Evolutionary conservation across 495 filamentous ascomycete species (phyloP).

Genomic region (Penicillium flavigenum): DNA sequence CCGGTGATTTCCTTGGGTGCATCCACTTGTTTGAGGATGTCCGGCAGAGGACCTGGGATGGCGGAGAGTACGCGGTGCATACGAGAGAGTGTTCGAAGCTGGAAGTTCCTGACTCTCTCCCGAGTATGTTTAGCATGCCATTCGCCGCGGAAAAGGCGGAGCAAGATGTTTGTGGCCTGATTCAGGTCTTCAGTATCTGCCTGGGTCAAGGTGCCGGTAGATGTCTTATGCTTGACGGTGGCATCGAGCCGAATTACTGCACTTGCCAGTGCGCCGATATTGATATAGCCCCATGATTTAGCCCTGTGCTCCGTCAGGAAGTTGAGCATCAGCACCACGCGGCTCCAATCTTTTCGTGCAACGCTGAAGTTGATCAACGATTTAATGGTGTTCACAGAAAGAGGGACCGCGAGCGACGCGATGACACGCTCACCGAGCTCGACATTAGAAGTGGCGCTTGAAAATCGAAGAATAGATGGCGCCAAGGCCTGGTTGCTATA

Average conservation of each 20-base stretch:
- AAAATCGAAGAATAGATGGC: conserved; percentile 59
- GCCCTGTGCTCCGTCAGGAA: conserved; percentile 39
- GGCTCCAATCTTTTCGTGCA: conserved; percentile 45
- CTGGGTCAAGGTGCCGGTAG: conserved; percentile 2
- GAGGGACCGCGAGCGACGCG: conserved; percentile 34
- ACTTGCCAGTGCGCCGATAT: conserved; percentile 42
- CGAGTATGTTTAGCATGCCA: conserved; percentile 23
- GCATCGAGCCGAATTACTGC: conserved; percentile 43
- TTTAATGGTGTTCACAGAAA: conserved; percentile 47
- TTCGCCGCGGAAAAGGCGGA: conserved; percentile 36
- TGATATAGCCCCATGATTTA: conserved; percentile 51
- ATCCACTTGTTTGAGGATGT: conserved; percentile 22
- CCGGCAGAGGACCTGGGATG: conserved; percentile 29
- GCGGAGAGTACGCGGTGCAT: conserved; percentile 29
- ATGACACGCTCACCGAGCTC: conserved; percentile 47
- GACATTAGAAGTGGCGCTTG: conserved; percentile 49
- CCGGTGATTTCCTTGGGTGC: conserved; percentile 15
- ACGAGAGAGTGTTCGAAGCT: conserved; percentile 31
- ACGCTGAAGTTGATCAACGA: conserved; percentile 53
- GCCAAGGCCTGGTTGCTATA: conserved; percentile 52
- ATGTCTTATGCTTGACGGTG: conserved; percentile 14
- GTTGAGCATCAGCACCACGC: conserved; percentile 43
- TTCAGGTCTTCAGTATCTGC: conserved; percentile 11
- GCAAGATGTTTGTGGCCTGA: conserved; percentile 35
- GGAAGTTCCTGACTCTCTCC: conserved; percentile 21